Evolutionary conservation across 2,329 filamentous ascomycete genomes (phyloP).

Genomic region (Fusarium albosuccineum): DNA sequence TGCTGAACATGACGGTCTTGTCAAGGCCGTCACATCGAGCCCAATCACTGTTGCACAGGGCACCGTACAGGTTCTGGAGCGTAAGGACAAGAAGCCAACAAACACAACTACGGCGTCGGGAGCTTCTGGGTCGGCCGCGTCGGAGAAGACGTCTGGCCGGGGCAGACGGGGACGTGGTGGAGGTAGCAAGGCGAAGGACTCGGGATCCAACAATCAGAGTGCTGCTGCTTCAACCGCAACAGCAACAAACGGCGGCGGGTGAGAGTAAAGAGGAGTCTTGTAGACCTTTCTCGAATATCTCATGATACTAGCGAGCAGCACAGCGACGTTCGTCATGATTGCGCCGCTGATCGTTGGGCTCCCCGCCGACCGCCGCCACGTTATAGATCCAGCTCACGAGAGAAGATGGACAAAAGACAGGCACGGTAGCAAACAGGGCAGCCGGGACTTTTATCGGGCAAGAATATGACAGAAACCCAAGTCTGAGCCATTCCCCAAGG

Average conservation of each 20-base stretch:
- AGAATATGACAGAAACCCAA: conserved; percentile 8
- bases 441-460: conserved; percentile 7
- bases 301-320: conserved; percentile 24
- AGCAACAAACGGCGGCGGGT: conserved; percentile 36
- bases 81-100: conserved; percentile 71
- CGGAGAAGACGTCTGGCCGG: conserved; percentile 49
- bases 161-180: conserved; percentile 52
- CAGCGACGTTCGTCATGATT: conserved; percentile 14
- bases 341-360: conserved; percentile 22
- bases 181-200: conserved; percentile 45
- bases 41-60: conserved; percentile 87
- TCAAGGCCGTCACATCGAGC: conserved; percentile 84
- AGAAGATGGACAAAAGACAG: conserved; percentile 25
- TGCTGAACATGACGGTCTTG: conserved; percentile 76
- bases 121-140: conserved; percentile 32
- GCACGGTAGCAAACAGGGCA: conserved; percentile 4
- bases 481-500: conserved; percentile 6
- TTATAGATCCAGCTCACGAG: conserved; percentile 20
- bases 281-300: conserved; percentile 32
- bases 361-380: conserved; percentile 7
- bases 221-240: conserved; percentile 1
- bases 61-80: conserved; percentile 87
- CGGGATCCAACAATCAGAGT: conserved; percentile 31
- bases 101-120: conserved; percentile 30
- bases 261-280: conserved; percentile 13